phyloP scores from a whole-genome alignment of 1,284 basidiomycete genomes.

The Anthracocystis setariae region DNA sequence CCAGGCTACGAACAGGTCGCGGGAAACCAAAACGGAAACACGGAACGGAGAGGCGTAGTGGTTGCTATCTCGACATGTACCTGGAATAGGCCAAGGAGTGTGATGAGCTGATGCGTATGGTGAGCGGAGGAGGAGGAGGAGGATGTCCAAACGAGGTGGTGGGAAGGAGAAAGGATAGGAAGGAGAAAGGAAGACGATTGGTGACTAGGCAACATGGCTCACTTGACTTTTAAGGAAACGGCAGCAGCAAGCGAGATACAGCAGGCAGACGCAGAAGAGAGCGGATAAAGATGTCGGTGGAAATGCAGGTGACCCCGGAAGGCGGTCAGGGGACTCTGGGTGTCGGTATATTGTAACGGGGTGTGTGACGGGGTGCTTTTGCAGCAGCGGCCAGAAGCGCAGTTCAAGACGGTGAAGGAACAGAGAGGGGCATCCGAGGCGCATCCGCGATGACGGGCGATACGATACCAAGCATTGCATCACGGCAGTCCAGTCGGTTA shows the following conservation, averaged over 20 bases:
- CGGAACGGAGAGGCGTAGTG: not conserved
- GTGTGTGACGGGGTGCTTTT: not conserved
- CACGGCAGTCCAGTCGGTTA: too few relatives aligned
- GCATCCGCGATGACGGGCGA: not conserved
- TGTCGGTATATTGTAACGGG: not conserved
- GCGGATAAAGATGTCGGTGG: not conserved
- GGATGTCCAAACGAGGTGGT: slow-evolving; percentile 2
- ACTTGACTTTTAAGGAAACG: slow-evolving; percentile 18
- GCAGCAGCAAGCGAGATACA: not conserved
- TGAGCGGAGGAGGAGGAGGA: not conserved
- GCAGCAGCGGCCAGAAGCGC: slow-evolving; percentile 1
- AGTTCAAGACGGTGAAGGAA: not conserved
- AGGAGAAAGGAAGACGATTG: not conserved
- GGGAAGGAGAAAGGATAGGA: not conserved
- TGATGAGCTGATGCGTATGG: not conserved
- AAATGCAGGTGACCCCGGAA: slow-evolving; percentile 4
- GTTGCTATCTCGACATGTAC: not conserved
- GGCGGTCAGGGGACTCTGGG: not conserved
- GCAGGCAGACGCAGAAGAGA: not conserved
- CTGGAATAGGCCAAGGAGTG: not conserved
- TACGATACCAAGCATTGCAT: not conserved
- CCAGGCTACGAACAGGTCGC: slow-evolving; percentile 1
- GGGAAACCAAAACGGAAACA: not conserved
- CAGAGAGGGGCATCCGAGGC: not conserved
- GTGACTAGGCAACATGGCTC: not conserved